Conservation (phyloP, 2,329 filamentous ascomycete species). For the Fonsecaea multimorphosa region DNA sequence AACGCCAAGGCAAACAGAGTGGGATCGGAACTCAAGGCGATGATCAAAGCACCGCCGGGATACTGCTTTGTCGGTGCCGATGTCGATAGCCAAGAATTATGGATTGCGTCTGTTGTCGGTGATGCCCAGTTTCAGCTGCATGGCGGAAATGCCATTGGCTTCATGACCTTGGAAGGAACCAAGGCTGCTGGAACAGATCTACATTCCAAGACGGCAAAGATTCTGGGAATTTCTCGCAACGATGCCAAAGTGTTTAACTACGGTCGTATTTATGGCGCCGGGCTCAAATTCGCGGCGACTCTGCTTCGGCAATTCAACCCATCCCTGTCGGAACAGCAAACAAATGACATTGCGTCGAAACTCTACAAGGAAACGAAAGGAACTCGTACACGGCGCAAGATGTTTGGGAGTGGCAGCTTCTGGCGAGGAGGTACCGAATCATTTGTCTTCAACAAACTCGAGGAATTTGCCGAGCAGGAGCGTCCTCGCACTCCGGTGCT, state of each 20-base stretch:
- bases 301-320: constrained; percentile 94
- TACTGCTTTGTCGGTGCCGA: constrained; percentile 96
- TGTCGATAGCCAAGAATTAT: constrained; percentile 95
- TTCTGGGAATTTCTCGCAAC: constrained; percentile 91
- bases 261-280: constrained; percentile 97
- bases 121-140: constrained; percentile 95
- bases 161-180: constrained; percentile 97
- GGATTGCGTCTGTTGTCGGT: constrained; percentile 95
- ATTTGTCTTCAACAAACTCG: constrained; percentile 96
- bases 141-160: constrained; percentile 94
- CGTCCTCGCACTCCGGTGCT: constrained; percentile 87
- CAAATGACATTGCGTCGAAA: constrained; percentile 73
- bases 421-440: constrained; percentile 97
- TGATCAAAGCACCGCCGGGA: constrained; percentile 88
- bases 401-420: constrained; percentile 73
- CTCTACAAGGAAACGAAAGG: constrained; percentile 92
- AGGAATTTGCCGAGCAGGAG: constrained; percentile 97
- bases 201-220: constrained; percentile 89
- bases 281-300: constrained; percentile 88
- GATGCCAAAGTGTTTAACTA: constrained; percentile 99
- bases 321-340: constrained; percentile 76
- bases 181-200: constrained; percentile 93
- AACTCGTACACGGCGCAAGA: constrained; percentile 76
- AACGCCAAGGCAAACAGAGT: constrained; percentile 97
- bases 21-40: constrained; percentile 94